Evolutionary conservation across 106 monocot genomes (phyloP), one percentile per base, ranked within the genome.

Genomic region (Vanilla planifolia): DNA sequence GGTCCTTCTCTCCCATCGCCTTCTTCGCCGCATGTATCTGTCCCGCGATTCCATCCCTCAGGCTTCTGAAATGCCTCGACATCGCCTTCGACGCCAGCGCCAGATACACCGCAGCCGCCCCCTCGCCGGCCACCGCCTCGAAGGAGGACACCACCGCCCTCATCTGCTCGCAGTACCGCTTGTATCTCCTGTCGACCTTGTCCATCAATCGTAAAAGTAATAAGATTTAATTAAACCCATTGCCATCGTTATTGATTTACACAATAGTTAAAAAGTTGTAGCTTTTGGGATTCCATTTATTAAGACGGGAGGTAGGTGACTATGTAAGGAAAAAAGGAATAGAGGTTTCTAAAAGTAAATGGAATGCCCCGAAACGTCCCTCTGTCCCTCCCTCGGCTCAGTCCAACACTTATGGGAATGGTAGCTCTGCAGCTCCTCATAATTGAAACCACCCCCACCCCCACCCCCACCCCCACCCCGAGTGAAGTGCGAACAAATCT

Each of bases 101-200:
- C 17, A 80, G 65, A 64, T 93, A 93, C 11, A 75, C 82, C 10
- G 58, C 26, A 1, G 85, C 89, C 19, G 89, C 59, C 0, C 85
- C 78, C 39, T 80, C 79, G 0, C 93, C 89, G 8, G 77, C 89
- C 53, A 80, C 89, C 6, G 72, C 73, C 58, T 93, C 93, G 28
- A 93, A 89, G 2, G 82, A 72, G 2, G 67, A 60, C 0, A 80
- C 81, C 43, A 89, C 77, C 0, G 67, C 66, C 43, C 73, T 68
- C 82, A 85, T 93, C 52, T 89, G 93, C 44, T 93, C 79, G n/a
- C 77, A 64, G 67, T 93, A 93, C 33, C 56, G 79, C 61, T 51
- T 72, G 82, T 82, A 89, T 52, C 80, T 77, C 61, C 67, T 73
- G 55, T 89, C 89, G 50, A 93, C 85, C 93, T 93, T 45, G 20